Percentiles rank a stretch among this genome's conserved stretches.
Evolutionary conservation across 345 rosid genomes (phyloP).

Genomic region (Acer saccharum): DNA sequence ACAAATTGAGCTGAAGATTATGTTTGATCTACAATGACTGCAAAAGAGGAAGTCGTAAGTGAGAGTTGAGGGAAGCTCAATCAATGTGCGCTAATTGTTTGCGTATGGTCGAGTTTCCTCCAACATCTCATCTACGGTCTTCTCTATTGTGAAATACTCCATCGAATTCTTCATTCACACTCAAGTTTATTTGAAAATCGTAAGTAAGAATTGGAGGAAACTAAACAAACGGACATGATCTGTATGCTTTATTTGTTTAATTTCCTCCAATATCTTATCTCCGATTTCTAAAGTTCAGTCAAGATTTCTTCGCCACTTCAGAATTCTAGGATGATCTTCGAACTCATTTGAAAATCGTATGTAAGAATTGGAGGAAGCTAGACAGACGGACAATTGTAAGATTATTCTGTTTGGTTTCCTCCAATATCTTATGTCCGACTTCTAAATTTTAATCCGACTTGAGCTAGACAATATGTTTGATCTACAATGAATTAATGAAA

Average conservation of each 20-base stretch:
- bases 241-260: too few relatives aligned
- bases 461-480: too few relatives aligned
- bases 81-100: neutral
- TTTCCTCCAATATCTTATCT: neutral
- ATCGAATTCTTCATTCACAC: neutral
- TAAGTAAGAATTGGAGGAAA: too few relatives aligned
- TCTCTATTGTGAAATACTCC: neutral
- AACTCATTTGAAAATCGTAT: neutral
- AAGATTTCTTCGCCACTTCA: neutral
- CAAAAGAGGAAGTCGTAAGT: neutral
- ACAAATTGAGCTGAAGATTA: neutral
- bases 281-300: slow-evolving; percentile 1
- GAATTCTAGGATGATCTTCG: neutral
- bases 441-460: neutral
- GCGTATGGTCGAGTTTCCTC: slow-evolving; percentile 3
- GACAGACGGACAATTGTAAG: neutral
- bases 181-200: too few relatives aligned
- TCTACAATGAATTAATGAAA: too few relatives aligned
- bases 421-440: slow-evolving; percentile 21
- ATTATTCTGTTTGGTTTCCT: slow-evolving; percentile 21
- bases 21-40: neutral
- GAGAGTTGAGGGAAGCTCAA: slow-evolving; percentile 8
- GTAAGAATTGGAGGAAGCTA: slow-evolving; percentile 22
- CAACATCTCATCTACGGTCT: slow-evolving; percentile 1
- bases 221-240: too few relatives aligned